These are phyloP conservation scores for Rhizopus arrhizus DNA, from an alignment of 371 early-diverging fungal species.

Conservation along the genomic window DNA sequence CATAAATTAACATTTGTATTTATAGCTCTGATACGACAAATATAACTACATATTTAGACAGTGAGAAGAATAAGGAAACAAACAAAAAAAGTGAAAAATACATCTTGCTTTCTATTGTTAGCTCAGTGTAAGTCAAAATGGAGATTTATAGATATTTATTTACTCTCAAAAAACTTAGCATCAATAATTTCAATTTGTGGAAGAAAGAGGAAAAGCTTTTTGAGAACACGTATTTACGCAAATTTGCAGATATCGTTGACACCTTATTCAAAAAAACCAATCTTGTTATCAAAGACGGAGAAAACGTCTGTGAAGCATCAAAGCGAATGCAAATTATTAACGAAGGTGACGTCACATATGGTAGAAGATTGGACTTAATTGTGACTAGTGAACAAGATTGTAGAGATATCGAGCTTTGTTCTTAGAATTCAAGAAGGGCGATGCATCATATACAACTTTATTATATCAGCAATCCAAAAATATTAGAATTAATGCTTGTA, in stretches of 20 bases:
- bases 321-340: conserved; percentile 20
- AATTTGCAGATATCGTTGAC: conserved; percentile 15
- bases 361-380: conserved; percentile 16
- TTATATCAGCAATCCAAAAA: conserved; percentile 16
- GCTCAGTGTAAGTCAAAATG: conserved; percentile 21
- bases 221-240: conserved; percentile 17
- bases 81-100: conserved; percentile 19
- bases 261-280: conserved; percentile 13
- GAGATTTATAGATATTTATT: conserved; percentile 11
- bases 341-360: conserved; percentile 13
- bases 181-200: conserved; percentile 16
- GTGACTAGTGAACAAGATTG: conserved; percentile 16
- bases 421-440: conserved; percentile 19
- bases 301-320: conserved; percentile 15
- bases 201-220: conserved; percentile 17
- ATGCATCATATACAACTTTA: conserved; percentile 16
- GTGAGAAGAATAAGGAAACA: conserved; percentile 18
- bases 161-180: conserved; percentile 19
- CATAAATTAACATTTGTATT: conserved; percentile 14
- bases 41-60: conserved; percentile 12
- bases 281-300: conserved; percentile 19
- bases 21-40: conserved; percentile 9
- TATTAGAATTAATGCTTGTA: conserved; percentile 17
- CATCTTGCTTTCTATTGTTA: conserved; percentile 21
- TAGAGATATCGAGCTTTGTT: conserved; percentile 16